Evolutionary conservation across 139 green algal species (phyloP).

Genomic region (Trebouxia sp.): DNA sequence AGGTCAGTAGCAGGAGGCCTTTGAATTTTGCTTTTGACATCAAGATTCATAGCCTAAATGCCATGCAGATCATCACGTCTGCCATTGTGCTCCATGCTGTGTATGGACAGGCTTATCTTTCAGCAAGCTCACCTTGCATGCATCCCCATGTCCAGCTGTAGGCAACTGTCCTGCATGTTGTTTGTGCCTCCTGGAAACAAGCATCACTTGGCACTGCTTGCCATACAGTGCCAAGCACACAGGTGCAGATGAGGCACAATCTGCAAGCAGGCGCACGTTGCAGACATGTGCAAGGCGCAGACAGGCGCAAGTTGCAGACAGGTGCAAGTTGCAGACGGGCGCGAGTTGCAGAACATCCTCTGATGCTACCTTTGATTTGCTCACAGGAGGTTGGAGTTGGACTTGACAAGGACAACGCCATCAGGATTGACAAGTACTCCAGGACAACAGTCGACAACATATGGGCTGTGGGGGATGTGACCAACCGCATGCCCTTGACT

Average conservation of each 20-base stretch:
- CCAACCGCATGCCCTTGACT: constrained; percentile 91
- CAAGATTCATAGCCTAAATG: too few relatives aligned
- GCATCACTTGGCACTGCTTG: too few relatives aligned
- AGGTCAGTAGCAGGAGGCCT: constrained; percentile 53
- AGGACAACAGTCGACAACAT: constrained; percentile 83
- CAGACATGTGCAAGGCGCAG: too few relatives aligned
- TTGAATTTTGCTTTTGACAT: too few relatives aligned
- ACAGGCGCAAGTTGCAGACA: too few relatives aligned
- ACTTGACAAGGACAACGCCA: constrained; percentile 59
- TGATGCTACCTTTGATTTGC: neutral
- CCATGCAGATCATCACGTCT: too few relatives aligned
- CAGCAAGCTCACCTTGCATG: too few relatives aligned
- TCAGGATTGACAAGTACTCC: constrained; percentile 90
- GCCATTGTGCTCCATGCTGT: neutral
- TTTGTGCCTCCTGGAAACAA: neutral
- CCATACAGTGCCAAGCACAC: too few relatives aligned
- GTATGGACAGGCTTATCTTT: neutral
- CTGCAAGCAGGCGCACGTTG: too few relatives aligned
- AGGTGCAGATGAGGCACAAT: too few relatives aligned
- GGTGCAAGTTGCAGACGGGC: too few relatives aligned
- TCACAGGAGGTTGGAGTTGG: constrained; percentile 65
- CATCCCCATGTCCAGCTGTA: neutral
- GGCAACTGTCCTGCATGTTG: neutral
- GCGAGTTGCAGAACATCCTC: too few relatives aligned
- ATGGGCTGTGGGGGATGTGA: constrained; percentile 96